A percentile compares a stretch with the other conserved stretches of the same genome.
Evolutionary conservation across 75 land plant species (phyloP).

Genomic region (Azolla pinnata): DNA sequence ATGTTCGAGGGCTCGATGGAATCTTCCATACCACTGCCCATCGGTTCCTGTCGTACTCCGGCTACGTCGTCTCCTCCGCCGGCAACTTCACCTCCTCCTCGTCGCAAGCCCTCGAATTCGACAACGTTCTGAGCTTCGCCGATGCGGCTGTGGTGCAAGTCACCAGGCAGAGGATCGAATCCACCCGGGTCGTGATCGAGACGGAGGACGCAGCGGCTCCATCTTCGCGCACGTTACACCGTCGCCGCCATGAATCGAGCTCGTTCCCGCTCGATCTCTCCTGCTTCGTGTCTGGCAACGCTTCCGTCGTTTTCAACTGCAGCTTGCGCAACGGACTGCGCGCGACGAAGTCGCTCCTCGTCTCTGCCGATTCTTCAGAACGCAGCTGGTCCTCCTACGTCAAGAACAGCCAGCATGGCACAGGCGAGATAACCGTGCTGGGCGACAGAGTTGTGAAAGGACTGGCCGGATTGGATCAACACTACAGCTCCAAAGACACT

Average conservation of each 20-base stretch:
- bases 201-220: conserved; percentile 11
- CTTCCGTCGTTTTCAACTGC: neutral
- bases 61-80: conserved; percentile 31
- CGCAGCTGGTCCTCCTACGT: conserved; percentile 7
- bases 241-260: neutral
- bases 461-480: conserved; percentile 17
- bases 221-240: conserved; percentile 7
- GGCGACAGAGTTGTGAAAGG: conserved; percentile 15
- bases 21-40: conserved; percentile 15
- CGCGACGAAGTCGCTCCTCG: conserved; percentile 1
- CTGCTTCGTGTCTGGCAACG: neutral
- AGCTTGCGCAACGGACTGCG: neutral
- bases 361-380: conserved; percentile 4
- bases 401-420: conserved; percentile 7
- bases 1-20: conserved; percentile 27
- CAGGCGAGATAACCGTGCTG: conserved; percentile 12
- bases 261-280: neutral
- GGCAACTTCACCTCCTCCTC: conserved; percentile 30
- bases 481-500: conserved; percentile 15
- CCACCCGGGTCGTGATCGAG: conserved; percentile 11
- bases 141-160: conserved; percentile 1
- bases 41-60: conserved; percentile 17
- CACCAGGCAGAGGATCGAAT: conserved; percentile 14
- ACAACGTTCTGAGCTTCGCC: conserved; percentile 11
- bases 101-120: conserved; percentile 15